phyloP scores from a whole-genome alignment of 2,329 filamentous ascomycete species.

The Aspergillus sp. region DNA sequence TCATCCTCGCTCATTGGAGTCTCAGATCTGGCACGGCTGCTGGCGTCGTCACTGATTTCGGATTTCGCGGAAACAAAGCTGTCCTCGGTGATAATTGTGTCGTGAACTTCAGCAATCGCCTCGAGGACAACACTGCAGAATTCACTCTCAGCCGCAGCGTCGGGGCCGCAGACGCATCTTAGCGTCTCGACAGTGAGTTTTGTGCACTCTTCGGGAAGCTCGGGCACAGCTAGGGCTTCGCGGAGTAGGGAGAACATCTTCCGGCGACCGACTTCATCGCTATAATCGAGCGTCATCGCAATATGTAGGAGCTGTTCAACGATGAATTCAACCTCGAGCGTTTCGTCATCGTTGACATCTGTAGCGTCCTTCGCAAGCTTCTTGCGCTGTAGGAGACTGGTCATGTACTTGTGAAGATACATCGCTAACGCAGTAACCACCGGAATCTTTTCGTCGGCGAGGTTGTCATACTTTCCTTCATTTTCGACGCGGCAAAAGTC shows the following conservation, averaged over 20 bases:
- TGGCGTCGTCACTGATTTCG: constrained; percentile 72
- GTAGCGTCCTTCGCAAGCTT: constrained; percentile 50
- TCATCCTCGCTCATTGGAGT: constrained; percentile 61
- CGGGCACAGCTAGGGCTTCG: constrained; percentile 80
- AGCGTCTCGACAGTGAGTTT: constrained; percentile 83
- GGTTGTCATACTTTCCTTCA: constrained; percentile 72
- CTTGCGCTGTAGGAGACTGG: constrained; percentile 49
- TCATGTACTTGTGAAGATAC: constrained; percentile 80
- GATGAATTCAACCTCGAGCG: constrained; percentile 90
- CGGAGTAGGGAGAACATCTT: constrained; percentile 95
- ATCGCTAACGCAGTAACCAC: constrained; percentile 91
- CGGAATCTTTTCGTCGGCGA: constrained; percentile 90
- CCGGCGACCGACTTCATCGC: constrained; percentile 91
- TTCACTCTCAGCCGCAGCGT: constrained; percentile 55
- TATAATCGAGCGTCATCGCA: constrained; percentile 88
- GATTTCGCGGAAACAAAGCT: constrained; percentile 95
- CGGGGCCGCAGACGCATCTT: constrained; percentile 75
- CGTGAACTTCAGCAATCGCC: constrained; percentile 94
- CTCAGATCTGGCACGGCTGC: constrained; percentile 49
- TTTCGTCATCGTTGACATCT: constrained; percentile 77
- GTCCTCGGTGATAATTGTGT: constrained; percentile 78
- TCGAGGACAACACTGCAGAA: constrained; percentile 70
- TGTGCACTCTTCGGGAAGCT: constrained; percentile 89
- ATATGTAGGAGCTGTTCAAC: constrained; percentile 95
- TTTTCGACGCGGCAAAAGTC: constrained; percentile 81